These are phyloP conservation scores for Globisporangium splendens DNA, from an alignment of 352 stramenopile genomes.

Conservation along the genomic window DNA sequence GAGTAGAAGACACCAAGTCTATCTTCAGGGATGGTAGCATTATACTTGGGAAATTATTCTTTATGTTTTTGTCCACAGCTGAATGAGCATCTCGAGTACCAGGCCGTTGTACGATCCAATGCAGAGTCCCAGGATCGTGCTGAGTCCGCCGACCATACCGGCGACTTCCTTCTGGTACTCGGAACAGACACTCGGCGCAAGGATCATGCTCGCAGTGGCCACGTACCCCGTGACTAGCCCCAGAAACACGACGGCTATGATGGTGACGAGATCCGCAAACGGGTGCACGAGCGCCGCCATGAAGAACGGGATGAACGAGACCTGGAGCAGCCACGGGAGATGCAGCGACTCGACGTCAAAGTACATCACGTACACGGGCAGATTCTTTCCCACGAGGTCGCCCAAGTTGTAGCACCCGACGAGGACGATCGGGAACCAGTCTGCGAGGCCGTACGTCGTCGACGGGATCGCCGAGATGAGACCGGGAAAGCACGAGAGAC, in stretches of 20 bases:
- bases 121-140: slow-evolving; percentile 71
- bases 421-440: slow-evolving; percentile 77
- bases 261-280: slow-evolving; percentile 46
- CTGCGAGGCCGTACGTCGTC: slow-evolving; percentile 43
- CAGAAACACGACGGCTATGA: slow-evolving; percentile 51
- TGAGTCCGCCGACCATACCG: slow-evolving; percentile 68
- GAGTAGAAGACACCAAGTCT: neutral
- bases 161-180: slow-evolving; percentile 79
- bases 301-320: slow-evolving; percentile 71
- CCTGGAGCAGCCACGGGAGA: slow-evolving; percentile 57
- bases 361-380: slow-evolving; percentile 68
- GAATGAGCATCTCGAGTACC: slow-evolving; percentile 59
- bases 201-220: slow-evolving; percentile 71
- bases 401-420: slow-evolving; percentile 75
- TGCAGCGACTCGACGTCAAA: slow-evolving; percentile 68
- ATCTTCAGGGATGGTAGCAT: too few relatives aligned
- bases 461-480: slow-evolving; percentile 72
- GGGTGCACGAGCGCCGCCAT: slow-evolving; percentile 49
- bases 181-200: slow-evolving; percentile 66
- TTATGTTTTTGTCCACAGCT: slow-evolving; percentile 27
- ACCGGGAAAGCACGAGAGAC: slow-evolving; percentile 74
- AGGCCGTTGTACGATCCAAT: slow-evolving; percentile 74
- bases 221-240: slow-evolving; percentile 76
- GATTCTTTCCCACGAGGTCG: slow-evolving; percentile 77
- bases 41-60: neutral